A percentile compares a stretch with the other conserved stretches of the same genome.
phyloP scores from a whole-genome alignment of 116 monocot species.

The Papilionanthe hybrid region DNA sequence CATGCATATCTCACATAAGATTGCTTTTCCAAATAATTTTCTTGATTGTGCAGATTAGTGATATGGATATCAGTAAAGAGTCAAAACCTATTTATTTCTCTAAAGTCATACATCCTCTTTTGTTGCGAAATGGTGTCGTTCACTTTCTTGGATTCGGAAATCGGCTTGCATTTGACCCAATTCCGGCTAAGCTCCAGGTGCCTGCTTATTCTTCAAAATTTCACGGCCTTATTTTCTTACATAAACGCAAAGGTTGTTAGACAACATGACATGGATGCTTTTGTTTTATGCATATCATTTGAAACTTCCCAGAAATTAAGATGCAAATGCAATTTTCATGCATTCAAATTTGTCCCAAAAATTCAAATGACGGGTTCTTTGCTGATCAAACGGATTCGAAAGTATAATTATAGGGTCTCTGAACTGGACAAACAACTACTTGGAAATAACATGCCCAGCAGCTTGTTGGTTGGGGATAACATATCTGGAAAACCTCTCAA shows the following conservation, averaged over 20 bases:
- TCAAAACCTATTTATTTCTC: conserved; percentile 50
- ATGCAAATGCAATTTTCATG: conserved; percentile 93
- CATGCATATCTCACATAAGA: conserved; percentile 3
- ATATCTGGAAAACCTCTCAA: conserved; percentile 20
- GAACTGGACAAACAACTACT: conserved; percentile 59
- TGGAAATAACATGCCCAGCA: conserved; percentile 30
- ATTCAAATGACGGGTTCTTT: conserved; percentile 72
- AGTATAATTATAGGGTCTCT: conserved; percentile 22
- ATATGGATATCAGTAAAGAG: conserved; percentile 79
- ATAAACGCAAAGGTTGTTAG: too few relatives aligned
- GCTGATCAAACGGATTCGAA: conserved; percentile 57
- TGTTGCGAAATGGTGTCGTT: conserved; percentile 58
- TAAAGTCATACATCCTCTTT: conserved; percentile 51
- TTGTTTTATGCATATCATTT: not conserved
- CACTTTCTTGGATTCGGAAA: conserved; percentile 95
- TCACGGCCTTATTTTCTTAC: not conserved
- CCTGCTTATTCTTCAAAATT: not conserved
- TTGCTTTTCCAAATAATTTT: not conserved
- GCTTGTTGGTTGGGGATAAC: conserved; percentile 6
- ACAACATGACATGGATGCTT: not conserved
- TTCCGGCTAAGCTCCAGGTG: conserved; percentile 74
- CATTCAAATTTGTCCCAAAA: conserved; percentile 71
- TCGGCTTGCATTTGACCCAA: conserved; percentile 78
- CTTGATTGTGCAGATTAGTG: conserved; percentile 50
- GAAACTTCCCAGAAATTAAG: conserved; percentile 51